phyloP scores from a whole-genome alignment of 2,329 filamentous ascomycete genomes.

The Harringtonia aguacate region DNA sequence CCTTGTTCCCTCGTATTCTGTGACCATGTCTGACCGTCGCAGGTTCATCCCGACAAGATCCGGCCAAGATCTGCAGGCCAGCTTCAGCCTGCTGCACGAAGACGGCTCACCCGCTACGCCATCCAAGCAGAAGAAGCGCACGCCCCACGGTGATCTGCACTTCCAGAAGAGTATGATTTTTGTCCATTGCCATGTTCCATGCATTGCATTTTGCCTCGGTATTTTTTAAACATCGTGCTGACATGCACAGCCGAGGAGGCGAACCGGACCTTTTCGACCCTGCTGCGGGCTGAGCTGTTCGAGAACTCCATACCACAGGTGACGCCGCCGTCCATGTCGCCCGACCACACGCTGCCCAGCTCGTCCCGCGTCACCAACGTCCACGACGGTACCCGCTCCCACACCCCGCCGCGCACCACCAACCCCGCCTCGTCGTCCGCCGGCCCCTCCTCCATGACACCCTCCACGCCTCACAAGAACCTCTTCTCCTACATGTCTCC shows the following conservation, averaged over 20 bases:
- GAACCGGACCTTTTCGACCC: slow-evolving; percentile 80
- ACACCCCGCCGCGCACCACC: slow-evolving; percentile 56
- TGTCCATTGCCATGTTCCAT: too few relatives aligned
- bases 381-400: slow-evolving; percentile 60
- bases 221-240: too few relatives aligned
- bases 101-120: slow-evolving; percentile 89
- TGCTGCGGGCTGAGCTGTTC: slow-evolving; percentile 86
- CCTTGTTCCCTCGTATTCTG: not conserved
- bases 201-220: too few relatives aligned
- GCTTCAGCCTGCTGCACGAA: slow-evolving; percentile 84
- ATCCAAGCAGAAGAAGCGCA: slow-evolving; percentile 72
- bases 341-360: slow-evolving; percentile 41
- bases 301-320: slow-evolving; percentile 80
- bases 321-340: slow-evolving; percentile 51
- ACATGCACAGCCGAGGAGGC: slow-evolving; percentile 68
- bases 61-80: slow-evolving; percentile 86
- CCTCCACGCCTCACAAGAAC: slow-evolving; percentile 95
- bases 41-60: slow-evolving; percentile 94
- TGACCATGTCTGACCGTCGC: not conserved
- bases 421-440: slow-evolving; percentile 7
- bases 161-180: slow-evolving; percentile 72
- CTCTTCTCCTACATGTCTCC: slow-evolving; percentile 87
- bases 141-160: slow-evolving; percentile 80
- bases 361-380: slow-evolving; percentile 41
- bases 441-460: slow-evolving; percentile 70